Conservation (phyloP, 2,329 filamentous ascomycete genomes). For the Fusarium guadeloupense region DNA sequence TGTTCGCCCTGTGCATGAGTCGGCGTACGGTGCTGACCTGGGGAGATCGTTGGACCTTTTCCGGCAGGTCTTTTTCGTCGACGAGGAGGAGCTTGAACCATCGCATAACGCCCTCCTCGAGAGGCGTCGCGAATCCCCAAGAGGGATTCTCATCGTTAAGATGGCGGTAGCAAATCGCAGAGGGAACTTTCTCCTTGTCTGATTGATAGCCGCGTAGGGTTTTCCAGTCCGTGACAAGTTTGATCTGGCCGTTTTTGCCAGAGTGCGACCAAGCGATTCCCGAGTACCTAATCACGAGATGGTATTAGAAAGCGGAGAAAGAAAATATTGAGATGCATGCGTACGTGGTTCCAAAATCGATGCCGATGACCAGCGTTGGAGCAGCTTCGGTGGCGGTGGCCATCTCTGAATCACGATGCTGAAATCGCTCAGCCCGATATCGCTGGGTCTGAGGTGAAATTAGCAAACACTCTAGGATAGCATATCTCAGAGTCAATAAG, state of each 20-base stretch:
- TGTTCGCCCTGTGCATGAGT: slow-evolving; percentile 24
- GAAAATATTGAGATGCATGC: fast-evolving
- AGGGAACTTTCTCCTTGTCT: slow-evolving; percentile 49
- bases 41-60: slow-evolving; percentile 33
- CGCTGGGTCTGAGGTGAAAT: neutral
- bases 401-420: neutral
- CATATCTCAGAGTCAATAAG: no score
- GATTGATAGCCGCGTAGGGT: slow-evolving; percentile 28
- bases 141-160: fast-evolving
- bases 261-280: slow-evolving; percentile 52
- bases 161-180: slow-evolving; percentile 37
- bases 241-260: slow-evolving; percentile 37
- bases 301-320: slow-evolving; percentile 2
- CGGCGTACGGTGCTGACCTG: slow-evolving; percentile 33
- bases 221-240: slow-evolving; percentile 47
- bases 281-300: slow-evolving; percentile 46
- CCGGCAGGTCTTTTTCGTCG: slow-evolving; percentile 47
- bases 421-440: neutral
- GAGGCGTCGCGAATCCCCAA: slow-evolving; percentile 50
- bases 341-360: slow-evolving; percentile 32
- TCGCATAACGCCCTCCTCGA: slow-evolving; percentile 36
- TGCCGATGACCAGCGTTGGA: slow-evolving; percentile 18
- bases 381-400: neutral
- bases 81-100: slow-evolving; percentile 58
- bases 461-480: no score